Evolutionary conservation across 225 moss, liverwort and hornwort species (phyloP).

Genomic region (Marchantia polymorpha): DNA sequence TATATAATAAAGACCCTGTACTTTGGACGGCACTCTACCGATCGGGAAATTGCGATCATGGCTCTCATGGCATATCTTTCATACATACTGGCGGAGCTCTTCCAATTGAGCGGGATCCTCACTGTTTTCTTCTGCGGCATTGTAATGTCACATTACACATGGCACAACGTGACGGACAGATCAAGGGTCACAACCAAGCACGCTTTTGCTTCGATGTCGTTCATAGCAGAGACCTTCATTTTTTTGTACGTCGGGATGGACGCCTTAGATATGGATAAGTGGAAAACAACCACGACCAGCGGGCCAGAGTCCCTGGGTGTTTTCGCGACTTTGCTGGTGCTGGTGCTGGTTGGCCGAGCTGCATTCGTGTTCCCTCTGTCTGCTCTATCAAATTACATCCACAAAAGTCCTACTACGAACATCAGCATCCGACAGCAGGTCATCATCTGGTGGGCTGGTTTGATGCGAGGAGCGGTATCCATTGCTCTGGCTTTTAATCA

Average conservation of each 20-base stretch:
- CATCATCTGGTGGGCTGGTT: conserved; percentile 93
- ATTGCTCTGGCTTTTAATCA: conserved; percentile 90
- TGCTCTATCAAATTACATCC: conserved; percentile 62
- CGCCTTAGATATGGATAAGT: conserved; percentile 80
- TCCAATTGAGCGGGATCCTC: conserved; percentile 82
- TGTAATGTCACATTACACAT: conserved; percentile 98
- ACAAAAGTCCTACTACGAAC: conserved; percentile 40
- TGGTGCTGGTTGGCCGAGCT: conserved; percentile 75
- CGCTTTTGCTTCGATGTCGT: conserved; percentile 80
- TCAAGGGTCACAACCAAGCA: conserved; percentile 86
- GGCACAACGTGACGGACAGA: conserved; percentile 84
- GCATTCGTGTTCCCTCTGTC: conserved; percentile 91
- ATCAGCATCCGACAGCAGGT: conserved; percentile 69
- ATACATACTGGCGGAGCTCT: conserved; percentile 86
- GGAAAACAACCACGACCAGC: conserved; percentile 50
- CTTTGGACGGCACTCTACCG: conserved; percentile 92
- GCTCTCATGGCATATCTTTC: conserved; percentile 87
- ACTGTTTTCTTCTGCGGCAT: conserved; percentile 97
- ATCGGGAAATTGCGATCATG: conserved; percentile 91
- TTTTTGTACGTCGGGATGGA: conserved; percentile 97
- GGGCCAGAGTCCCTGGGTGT: conserved; percentile 48
- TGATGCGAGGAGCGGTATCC: conserved; percentile 97
- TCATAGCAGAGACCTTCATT: conserved; percentile 84
- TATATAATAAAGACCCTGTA: conserved; percentile 88
- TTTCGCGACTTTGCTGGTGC: conserved; percentile 45